A percentile compares a stretch with the other conserved stretches of the same genome.
These are phyloP conservation scores for Cylindricascospora bacillispora DNA, from an alignment of 1,139 yeast species.

Conservation along the genomic window DNA sequence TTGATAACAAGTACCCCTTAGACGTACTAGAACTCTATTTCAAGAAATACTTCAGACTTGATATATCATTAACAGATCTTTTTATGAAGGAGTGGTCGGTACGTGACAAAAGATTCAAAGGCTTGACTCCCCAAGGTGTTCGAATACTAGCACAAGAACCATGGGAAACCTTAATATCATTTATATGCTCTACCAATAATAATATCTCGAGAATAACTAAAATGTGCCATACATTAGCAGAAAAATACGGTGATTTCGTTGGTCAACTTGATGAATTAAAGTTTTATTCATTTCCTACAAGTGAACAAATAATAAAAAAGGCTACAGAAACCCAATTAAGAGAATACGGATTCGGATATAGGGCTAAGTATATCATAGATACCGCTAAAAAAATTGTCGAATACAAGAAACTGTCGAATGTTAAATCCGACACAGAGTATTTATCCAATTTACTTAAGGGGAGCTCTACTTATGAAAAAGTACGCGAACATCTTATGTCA, in stretches of 20 bases:
- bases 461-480: conserved; percentile 27
- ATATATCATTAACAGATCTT: conserved; percentile 40
- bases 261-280: conserved; percentile 42
- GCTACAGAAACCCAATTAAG: conserved; percentile 35
- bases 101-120: conserved; percentile 39
- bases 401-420: conserved; percentile 17
- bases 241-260: conserved; percentile 55
- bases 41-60: conserved; percentile 57
- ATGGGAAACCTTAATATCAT: conserved; percentile 85
- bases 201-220: conserved; percentile 86
- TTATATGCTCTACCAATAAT: conserved; percentile 92
- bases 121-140: conserved; percentile 41
- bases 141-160: conserved; percentile 87
- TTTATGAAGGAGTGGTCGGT: conserved; percentile 46
- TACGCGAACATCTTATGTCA: conserved; percentile 51
- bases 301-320: conserved; percentile 33
- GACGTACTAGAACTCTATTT: conserved; percentile 29
- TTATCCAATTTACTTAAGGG: conserved; percentile 8
- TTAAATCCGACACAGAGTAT: conserved; percentile 18
- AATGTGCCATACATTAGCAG: conserved; percentile 77
- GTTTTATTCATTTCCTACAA: conserved; percentile 66
- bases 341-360: conserved; percentile 63
- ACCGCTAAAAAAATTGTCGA: conserved; percentile 48
- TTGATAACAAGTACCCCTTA: conserved; percentile 6
- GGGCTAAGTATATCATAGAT: conserved; percentile 76